Evolutionary conservation across 2,329 filamentous ascomycete species (phyloP).

Genomic region (Verticillium albo-atrum): DNA sequence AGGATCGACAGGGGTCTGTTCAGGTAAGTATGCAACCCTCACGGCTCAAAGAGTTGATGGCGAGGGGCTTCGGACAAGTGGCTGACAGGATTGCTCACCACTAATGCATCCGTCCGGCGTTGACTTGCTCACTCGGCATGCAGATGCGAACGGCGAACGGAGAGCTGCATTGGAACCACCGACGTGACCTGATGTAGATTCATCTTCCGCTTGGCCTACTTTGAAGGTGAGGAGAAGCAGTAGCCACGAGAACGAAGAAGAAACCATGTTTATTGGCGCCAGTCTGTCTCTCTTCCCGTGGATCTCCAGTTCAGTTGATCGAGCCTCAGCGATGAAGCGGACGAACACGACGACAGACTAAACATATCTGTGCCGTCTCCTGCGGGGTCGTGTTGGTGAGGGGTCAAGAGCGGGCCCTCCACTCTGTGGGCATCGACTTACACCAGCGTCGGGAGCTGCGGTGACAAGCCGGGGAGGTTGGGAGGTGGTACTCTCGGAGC

Average conservation of each 20-base stretch:
- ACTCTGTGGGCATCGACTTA: background rate
- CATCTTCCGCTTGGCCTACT: no score
- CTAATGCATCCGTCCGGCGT: background rate
- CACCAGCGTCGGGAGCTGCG: background rate
- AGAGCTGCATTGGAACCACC: background rate
- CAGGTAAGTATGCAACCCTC: no score
- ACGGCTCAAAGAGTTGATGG: background rate
- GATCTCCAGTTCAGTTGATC: no score
- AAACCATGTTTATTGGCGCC: no score
- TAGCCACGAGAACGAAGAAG: no score
- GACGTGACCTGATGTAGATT: no score
- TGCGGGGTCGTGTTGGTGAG: background rate
- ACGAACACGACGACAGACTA: no score
- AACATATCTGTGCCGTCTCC: background rate
- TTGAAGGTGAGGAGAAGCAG: no score
- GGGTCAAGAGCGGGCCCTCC: background rate
- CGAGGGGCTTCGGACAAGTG: no score
- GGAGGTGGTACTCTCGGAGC: background rate
- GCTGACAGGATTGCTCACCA: background rate
- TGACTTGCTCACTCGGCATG: background rate
- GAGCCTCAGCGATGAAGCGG: no score
- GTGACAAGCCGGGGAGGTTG: background rate
- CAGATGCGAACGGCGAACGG: background rate
- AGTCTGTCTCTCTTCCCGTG: no score
- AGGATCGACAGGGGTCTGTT: background rate